A percentile compares a stretch with the other conserved stretches of the same genome.
These are phyloP conservation scores for Colletotrichum caudatum DNA, from an alignment of 2,329 filamentous ascomycete species.

Conservation along the genomic window DNA sequence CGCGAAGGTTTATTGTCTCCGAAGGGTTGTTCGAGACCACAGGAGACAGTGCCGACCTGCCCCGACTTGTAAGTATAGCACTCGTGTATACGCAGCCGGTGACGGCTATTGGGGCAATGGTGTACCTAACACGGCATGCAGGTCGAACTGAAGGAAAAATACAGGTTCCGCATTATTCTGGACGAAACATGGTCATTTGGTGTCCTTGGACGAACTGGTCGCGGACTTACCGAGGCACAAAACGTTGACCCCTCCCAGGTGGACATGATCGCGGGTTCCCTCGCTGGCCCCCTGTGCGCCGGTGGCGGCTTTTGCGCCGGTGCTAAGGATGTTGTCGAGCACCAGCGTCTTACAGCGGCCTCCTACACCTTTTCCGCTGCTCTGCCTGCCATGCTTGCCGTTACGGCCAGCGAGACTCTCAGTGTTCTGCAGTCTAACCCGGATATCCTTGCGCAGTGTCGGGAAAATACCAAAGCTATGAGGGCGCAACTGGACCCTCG, in stretches of 20 bases:
- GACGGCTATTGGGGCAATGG: neutral
- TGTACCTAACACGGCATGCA: constrained; percentile 31
- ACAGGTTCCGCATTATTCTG: constrained; percentile 97
- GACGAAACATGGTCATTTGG: constrained; percentile 99
- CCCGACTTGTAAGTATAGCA: constrained; percentile 75
- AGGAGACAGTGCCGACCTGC: constrained; percentile 86
- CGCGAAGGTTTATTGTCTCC: constrained; percentile 93
- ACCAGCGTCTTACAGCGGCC: constrained; percentile 92
- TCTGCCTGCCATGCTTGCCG: constrained; percentile 90
- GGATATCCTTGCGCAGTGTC: constrained; percentile 80
- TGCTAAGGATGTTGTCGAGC: constrained; percentile 90
- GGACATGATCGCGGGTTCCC: constrained; percentile 96
- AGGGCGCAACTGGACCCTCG: constrained; percentile 88
- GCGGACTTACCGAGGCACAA: constrained; percentile 94
- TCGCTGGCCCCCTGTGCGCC: constrained; percentile 89
- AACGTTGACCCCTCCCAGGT: constrained; percentile 94
- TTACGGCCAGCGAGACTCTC: constrained; percentile 94
- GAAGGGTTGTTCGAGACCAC: constrained; percentile 94
- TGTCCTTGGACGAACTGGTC: constrained; percentile 89
- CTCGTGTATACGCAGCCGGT: neutral
- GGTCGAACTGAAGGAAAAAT: constrained; percentile 90
- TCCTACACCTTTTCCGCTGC: constrained; percentile 97
- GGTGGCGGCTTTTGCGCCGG: constrained; percentile 97
- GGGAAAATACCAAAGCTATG: constrained; percentile 90
- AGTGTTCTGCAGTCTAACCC: constrained; percentile 88